Evolutionary conservation across 2,329 filamentous ascomycete genomes (phyloP).

Genomic region (Coleophoma crateriformis): DNA sequence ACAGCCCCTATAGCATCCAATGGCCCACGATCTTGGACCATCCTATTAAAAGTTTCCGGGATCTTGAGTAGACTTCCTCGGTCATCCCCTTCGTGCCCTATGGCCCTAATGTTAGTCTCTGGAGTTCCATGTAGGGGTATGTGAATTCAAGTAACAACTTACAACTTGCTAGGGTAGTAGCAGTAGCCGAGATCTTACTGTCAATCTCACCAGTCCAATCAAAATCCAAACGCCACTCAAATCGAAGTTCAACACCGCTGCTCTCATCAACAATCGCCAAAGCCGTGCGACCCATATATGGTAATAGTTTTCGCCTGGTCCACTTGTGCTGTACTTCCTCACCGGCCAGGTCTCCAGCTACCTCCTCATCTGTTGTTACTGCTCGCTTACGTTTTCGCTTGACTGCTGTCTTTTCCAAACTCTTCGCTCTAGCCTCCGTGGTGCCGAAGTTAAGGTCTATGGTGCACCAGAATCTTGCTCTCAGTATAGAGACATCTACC

Average conservation of each 20-base stretch:
- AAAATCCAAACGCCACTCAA: slow-evolving; percentile 60
- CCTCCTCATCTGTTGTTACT: slow-evolving; percentile 24
- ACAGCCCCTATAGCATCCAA: slow-evolving; percentile 54
- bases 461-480: slow-evolving; percentile 58
- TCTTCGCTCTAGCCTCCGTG: slow-evolving; percentile 21
- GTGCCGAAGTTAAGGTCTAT: slow-evolving; percentile 42
- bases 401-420: slow-evolving; percentile 7
- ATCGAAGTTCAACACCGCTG: slow-evolving; percentile 27
- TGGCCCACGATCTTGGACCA: slow-evolving; percentile 50
- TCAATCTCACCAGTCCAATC: slow-evolving; percentile 70
- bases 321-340: slow-evolving; percentile 17
- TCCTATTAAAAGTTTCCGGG: slow-evolving; percentile 52
- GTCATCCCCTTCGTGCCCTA: slow-evolving; percentile 56
- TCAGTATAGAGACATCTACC: slow-evolving; percentile 52
- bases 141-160: slow-evolving; percentile 30
- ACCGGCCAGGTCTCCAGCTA: slow-evolving; percentile 22
- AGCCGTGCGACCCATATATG: slow-evolving; percentile 46
- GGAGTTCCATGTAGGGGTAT: neutral
- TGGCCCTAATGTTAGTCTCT: too few relatives aligned
- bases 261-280: slow-evolving; percentile 25
- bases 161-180: slow-evolving; percentile 59
- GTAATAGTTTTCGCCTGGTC: slow-evolving; percentile 41
- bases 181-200: slow-evolving; percentile 47
- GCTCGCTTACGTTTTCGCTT: slow-evolving; percentile 16
- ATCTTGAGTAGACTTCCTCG: slow-evolving; percentile 51